A percentile compares a stretch with the other conserved stretches of the same genome.
These are phyloP conservation scores for Aspergillus amoenus DNA, from an alignment of 2,329 filamentous ascomycete species.

Conservation along the genomic window DNA sequence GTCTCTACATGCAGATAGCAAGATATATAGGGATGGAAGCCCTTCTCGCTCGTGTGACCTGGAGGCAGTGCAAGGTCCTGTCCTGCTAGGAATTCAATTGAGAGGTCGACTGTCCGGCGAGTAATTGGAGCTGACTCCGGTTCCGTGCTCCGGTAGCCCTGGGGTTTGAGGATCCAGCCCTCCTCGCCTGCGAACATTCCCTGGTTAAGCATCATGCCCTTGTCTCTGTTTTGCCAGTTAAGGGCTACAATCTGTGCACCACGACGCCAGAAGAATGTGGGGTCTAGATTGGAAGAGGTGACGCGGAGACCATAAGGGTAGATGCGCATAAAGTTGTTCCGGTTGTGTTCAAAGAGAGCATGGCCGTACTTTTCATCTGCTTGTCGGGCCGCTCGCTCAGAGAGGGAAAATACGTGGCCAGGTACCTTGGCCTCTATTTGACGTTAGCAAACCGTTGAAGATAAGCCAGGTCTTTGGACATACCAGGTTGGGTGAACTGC, in stretches of 20 bases:
- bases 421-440: slow-evolving; percentile 51
- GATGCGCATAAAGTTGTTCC: slow-evolving; percentile 77
- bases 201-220: slow-evolving; percentile 94
- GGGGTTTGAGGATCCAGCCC: slow-evolving; percentile 84
- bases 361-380: slow-evolving; percentile 53
- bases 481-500: slow-evolving; percentile 65
- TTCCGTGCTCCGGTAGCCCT: slow-evolving; percentile 60
- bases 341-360: slow-evolving; percentile 79
- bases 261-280: slow-evolving; percentile 79
- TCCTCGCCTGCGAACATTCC: slow-evolving; percentile 81
- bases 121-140: slow-evolving; percentile 37
- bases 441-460: slow-evolving; percentile 1
- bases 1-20: slow-evolving; percentile 79
- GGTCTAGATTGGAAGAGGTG: slow-evolving; percentile 82
- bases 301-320: slow-evolving; percentile 84
- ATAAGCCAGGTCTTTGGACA: slow-evolving; percentile 20
- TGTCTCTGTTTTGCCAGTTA: slow-evolving; percentile 90
- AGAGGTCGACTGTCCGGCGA: slow-evolving; percentile 62
- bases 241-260: slow-evolving; percentile 89
- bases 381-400: slow-evolving; percentile 66
- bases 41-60: slow-evolving; percentile 52
- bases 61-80: slow-evolving; percentile 71
- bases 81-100: slow-evolving; percentile 72
- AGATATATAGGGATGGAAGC: slow-evolving; percentile 73
- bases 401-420: slow-evolving; percentile 64